Percentiles rank a stretch among this genome's conserved stretches.
These are phyloP conservation scores for Musa balbisiana DNA, from an alignment of 202 grass and related monocot genomes.

Conservation along the genomic window DNA sequence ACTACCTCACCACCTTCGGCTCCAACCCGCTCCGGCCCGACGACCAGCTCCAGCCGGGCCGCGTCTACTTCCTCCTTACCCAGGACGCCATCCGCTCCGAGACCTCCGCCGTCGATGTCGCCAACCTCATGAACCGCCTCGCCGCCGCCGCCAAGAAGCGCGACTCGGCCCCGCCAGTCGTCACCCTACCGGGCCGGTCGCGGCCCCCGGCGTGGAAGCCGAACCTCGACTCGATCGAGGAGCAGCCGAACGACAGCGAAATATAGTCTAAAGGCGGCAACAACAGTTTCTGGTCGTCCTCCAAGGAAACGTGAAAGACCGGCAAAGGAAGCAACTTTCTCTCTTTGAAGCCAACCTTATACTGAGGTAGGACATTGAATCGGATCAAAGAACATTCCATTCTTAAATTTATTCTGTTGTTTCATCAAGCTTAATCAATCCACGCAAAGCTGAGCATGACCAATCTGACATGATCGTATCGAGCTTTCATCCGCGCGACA, in stretches of 20 bases:
- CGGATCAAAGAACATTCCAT: too few species aligned
- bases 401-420: too few species aligned
- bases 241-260: constrained; percentile 24
- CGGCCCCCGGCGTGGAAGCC: constrained; percentile 27
- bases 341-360: too few species aligned
- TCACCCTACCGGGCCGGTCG: background rate
- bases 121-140: constrained; percentile 74
- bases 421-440: too few species aligned
- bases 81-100: constrained; percentile 58
- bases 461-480: too few species aligned
- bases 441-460: too few species aligned
- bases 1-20: constrained; percentile 48
- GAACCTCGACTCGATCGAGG: constrained; percentile 54
- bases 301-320: too few species aligned
- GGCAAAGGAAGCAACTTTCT: too few species aligned
- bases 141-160: constrained; percentile 48
- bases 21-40: constrained; percentile 44
- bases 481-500: too few species aligned
- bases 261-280: too few species aligned
- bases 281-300: too few species aligned
- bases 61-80: constrained; percentile 87
- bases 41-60: constrained; percentile 59
- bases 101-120: constrained; percentile 78
- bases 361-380: too few species aligned
- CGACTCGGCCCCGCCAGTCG: background rate